Percentiles rank a stretch among this genome's conserved stretches.
These are phyloP conservation scores for Fusarium sp. DNA, from an alignment of 2,329 filamentous ascomycete genomes.

Conservation along the genomic window DNA sequence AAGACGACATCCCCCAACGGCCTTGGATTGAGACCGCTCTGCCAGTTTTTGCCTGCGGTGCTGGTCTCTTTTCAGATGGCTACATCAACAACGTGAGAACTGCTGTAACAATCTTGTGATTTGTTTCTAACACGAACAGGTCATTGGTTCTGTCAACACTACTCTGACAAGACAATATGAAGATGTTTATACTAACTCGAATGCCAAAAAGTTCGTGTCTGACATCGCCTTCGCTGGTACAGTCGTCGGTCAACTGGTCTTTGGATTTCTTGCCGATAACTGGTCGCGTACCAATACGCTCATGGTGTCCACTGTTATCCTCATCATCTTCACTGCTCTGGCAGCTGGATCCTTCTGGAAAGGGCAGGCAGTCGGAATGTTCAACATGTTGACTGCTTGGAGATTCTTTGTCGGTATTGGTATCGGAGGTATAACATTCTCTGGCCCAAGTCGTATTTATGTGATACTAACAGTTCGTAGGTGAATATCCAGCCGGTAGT, in stretches of 20 bases:
- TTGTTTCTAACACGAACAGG: conserved; percentile 56
- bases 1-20: conserved; percentile 10
- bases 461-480: conserved; percentile 36
- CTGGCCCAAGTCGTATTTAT: rapidly evolving
- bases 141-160: conserved; percentile 89
- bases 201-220: conserved; percentile 78
- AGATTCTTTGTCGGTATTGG: conserved; percentile 84
- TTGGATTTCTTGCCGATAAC: conserved; percentile 84
- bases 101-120: background rate
- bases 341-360: conserved; percentile 80
- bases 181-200: conserved; percentile 73
- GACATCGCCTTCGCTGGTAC: conserved; percentile 90
- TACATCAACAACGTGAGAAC: conserved; percentile 83
- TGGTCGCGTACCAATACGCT: conserved; percentile 88
- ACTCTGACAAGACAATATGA: conserved; percentile 77
- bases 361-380: conserved; percentile 75
- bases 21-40: conserved; percentile 45
- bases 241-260: conserved; percentile 82
- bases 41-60: conserved; percentile 88
- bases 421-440: conserved; percentile 69
- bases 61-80: conserved; percentile 90
- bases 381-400: conserved; percentile 81
- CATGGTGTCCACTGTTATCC: conserved; percentile 81
- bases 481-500: conserved; percentile 82
- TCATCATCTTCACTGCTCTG: conserved; percentile 86